Percentiles rank a stretch among this genome's conserved stretches.
These are phyloP conservation scores for Trichosporon coremiiforme DNA, from an alignment of 1,284 basidiomycete species.

Conservation along the genomic window DNA sequence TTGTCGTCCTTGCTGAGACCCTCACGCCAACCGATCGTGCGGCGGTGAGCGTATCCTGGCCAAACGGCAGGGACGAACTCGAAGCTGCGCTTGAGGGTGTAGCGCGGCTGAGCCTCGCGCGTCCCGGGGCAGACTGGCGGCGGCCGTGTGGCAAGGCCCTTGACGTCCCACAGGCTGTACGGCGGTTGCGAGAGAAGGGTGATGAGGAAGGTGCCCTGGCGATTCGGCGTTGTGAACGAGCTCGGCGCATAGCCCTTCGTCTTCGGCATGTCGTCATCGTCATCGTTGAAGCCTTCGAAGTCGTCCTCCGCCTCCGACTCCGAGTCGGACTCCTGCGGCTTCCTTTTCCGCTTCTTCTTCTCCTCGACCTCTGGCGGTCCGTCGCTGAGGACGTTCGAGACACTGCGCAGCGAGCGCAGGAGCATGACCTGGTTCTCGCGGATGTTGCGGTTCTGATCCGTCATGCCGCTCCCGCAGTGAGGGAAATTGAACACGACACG, in stretches of 20 bases:
- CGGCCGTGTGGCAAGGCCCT: constrained; percentile 69
- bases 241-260: constrained; percentile 23
- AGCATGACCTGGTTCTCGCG: constrained; percentile 87
- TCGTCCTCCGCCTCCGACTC: constrained; percentile 27
- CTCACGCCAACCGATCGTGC: constrained; percentile 75
- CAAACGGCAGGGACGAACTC: constrained; percentile 72
- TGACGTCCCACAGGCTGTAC: constrained; percentile 85
- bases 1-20: constrained; percentile 51
- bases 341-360: constrained; percentile 23
- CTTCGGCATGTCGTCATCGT: constrained; percentile 52
- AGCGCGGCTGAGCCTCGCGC: constrained; percentile 64
- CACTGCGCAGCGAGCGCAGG: constrained; percentile 78
- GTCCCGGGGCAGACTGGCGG: constrained; percentile 34
- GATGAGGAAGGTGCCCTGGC: constrained; percentile 69
- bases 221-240: constrained; percentile 49
- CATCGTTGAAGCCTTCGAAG: constrained; percentile 39
- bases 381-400: constrained; percentile 64
- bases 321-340: constrained; percentile 21
- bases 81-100: constrained; percentile 77
- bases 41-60: constrained; percentile 84
- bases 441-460: constrained; percentile 92
- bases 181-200: constrained; percentile 80
- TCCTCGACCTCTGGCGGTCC: constrained; percentile 55
- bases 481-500: constrained; percentile 94
- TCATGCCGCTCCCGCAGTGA: constrained; percentile 89